Evolutionary conservation across 2,329 filamentous ascomycete genomes (phyloP).

Genomic region (Eutypa lata): DNA sequence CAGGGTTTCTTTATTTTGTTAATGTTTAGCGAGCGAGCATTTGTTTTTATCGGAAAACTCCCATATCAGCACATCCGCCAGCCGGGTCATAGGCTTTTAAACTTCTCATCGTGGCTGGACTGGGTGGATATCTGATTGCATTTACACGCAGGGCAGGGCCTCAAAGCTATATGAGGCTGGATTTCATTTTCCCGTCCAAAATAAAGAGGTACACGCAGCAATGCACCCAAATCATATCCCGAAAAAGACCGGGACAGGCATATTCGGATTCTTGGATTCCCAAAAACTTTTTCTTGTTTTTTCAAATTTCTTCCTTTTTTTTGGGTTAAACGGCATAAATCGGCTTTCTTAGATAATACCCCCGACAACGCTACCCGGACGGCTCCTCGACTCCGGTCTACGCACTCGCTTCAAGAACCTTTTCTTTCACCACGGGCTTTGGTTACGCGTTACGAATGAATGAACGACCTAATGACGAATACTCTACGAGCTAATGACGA

Average conservation of each 20-base stretch:
- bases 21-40: constrained; percentile 40
- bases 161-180: constrained; percentile 42
- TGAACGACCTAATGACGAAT: constrained; percentile 31
- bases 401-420: constrained; percentile 36
- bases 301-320: constrained; percentile 26
- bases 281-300: constrained; percentile 26
- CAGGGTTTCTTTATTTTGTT: constrained; percentile 25
- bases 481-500: constrained; percentile 36
- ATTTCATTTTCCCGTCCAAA: constrained; percentile 35
- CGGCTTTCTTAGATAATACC: constrained; percentile 39
- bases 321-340: constrained; percentile 34
- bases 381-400: constrained; percentile 16
- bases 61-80: constrained; percentile 41
- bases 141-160: constrained; percentile 49
- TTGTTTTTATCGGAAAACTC: constrained; percentile 25
- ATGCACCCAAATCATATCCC: constrained; percentile 51
- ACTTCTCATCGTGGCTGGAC: constrained; percentile 53
- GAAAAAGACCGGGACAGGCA: constrained; percentile 47
- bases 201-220: constrained; percentile 62
- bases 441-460: constrained; percentile 44
- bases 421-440: constrained; percentile 30
- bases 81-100: constrained; percentile 45
- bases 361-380: constrained; percentile 29
- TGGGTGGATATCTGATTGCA: constrained; percentile 51
- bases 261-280: constrained; percentile 35